Base-by-base conservation (phyloP, 768 basidiomycete species). In the Tylopilus cervinicoccineus region DNA sequence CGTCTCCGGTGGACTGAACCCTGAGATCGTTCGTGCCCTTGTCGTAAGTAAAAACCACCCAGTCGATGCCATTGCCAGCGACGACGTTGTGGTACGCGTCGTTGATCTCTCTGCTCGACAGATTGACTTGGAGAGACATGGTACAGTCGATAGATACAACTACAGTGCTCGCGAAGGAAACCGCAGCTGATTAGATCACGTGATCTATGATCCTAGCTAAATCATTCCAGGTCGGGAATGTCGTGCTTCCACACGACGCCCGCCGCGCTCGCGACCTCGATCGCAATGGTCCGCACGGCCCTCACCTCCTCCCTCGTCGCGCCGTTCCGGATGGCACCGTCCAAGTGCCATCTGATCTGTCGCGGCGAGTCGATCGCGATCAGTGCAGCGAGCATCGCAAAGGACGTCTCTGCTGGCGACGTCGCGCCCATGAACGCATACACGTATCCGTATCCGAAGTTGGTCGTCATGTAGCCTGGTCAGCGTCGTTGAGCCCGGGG, bases 21-120 rank as follows among this genome's bases (percentile, higher is more conserved):
- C 90, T 92, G 46, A 95, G 75, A 67, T 93, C 90, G 59, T 91
- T 93, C 1, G 83, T 78, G 9, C 84, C 85, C 53, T 79, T 83
- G 59, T 88, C 86, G 58, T 90, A 91, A 0, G 90, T 88, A 57
- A 86, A 82, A 27, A 91, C 73, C 4, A 75, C 80, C 88, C 88
- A 91, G 58, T 91, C 81, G 56, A 86, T 84, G 19, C 76, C 77
- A 12, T 70, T 75, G 26, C 76, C 77, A 54, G 83, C 80, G 57
- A 92, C 65, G 42, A 92, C 80, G 58, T 84, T 76, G 61, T 87
- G 77, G 70, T 91, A 91, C 56, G 88, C 86, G 53, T 81, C 76
- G 28, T 71, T 68, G 57, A 92, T 79, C 48, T 88, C 88, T 61
- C 67, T 77, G 65, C 81, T 80, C 19, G 88, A 81, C 60, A 91